Evolutionary conservation across 345 rosid species (phyloP), one percentile per base, ranked within the genome.

Genomic region (Citrus glauca): DNA sequence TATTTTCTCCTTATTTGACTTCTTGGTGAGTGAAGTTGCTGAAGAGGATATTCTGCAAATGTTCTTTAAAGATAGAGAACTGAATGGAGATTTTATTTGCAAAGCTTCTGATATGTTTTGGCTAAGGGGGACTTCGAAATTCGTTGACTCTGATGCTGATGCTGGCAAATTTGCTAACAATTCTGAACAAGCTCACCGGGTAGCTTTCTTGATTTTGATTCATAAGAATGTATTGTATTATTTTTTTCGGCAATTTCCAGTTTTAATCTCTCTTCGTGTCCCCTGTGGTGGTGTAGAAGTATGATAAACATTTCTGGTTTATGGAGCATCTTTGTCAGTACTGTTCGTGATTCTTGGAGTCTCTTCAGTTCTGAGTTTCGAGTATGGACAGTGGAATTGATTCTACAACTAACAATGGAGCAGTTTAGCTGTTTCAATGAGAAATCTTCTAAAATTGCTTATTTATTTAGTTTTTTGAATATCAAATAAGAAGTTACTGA

Each of bases 41-140:
- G 96, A 89, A 81, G 96, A 90, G 60, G 98, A 92, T 78, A 91
- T 93, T 66, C 57, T 93, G 88, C 86, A 82, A 69, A 84, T 85
- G 82, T 95, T 92, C 84, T 84, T 95, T 66, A 88, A 86, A 87
- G 97, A 95, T 75, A 89, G 98, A 80, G 86, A 85, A 82, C 53
- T 88, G 30, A 93, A 87, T 79, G 99, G 97, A 68, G 98, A 95
- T 82, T 87, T 93, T 74, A 82, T 95, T 78, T 92, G 97, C 56
- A 93, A 80, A 87, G 90, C 86, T 80, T 90, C 91, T 70, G 99
- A 93, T 76, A 77, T 80, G 72, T 81, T 95, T 61, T 95, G 94
- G 98, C 85, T 81, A 71, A 82, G 80, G 72, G 89, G 82, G 11
- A 53, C 82, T 69, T 55, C 76, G 20, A 85, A 89, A 38, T 84